Evolutionary conservation across 129 eudicot genomes (phyloP).

Genomic region (Flaveria ramosissima): DNA sequence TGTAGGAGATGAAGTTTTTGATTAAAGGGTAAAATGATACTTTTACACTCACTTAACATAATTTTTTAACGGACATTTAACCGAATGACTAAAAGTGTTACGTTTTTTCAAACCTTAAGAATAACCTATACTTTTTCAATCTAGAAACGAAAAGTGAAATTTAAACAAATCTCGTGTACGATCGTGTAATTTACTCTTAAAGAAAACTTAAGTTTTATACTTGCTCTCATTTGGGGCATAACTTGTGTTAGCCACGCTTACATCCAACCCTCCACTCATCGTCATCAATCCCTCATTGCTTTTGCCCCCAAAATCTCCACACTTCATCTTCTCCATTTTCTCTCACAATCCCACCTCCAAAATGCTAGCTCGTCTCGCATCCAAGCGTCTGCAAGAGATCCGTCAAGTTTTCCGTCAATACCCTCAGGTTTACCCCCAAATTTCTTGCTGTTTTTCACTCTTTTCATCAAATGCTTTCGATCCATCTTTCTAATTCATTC

Average conservation of each 20-base stretch:
- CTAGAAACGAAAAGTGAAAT: no score
- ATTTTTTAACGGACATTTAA: no score
- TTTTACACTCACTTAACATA: no score
- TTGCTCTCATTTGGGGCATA: no score
- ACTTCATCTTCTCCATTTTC: constrained; percentile 18
- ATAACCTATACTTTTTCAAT: no score
- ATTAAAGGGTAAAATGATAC: no score
- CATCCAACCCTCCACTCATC: constrained; percentile 14
- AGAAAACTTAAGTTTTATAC: no score
- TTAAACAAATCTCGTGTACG: no score
- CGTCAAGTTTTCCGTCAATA: constrained; percentile 73
- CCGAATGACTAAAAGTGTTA: no score
- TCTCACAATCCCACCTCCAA: constrained; percentile 26
- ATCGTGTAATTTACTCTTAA: no score
- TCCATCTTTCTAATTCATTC: background rate
- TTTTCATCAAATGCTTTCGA: constrained; percentile 8
- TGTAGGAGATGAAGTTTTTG: no score
- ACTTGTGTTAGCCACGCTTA: constrained; percentile 36
- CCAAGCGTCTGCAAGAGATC: constrained; percentile 81
- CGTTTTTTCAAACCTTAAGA: no score
- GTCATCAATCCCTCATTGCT: background rate
- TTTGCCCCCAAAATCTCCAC: constrained; percentile 17
- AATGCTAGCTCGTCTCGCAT: constrained; percentile 84
- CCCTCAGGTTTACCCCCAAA: constrained; percentile 53
- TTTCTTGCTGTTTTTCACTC: background rate